phyloP scores from a whole-genome alignment of 2,329 filamentous ascomycete genomes.

The Pseudocercospora fijiensis region DNA sequence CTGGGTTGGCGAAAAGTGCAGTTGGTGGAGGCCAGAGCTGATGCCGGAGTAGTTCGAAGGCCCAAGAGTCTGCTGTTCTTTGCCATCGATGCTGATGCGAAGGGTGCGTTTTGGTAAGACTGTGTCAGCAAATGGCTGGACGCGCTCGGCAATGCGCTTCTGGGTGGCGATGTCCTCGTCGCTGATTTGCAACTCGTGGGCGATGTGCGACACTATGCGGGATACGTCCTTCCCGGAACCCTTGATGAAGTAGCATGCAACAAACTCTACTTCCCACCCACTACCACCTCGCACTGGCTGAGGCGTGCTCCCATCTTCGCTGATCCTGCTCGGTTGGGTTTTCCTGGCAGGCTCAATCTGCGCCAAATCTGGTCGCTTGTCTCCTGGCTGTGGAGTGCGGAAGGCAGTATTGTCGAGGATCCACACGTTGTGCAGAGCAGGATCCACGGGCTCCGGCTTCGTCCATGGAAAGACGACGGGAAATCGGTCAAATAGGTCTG shows the following conservation, averaged over 20 bases:
- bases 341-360: slow-evolving; percentile 23
- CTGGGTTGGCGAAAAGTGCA: slow-evolving; percentile 31
- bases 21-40: slow-evolving; percentile 32
- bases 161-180: slow-evolving; percentile 50
- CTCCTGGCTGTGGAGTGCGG: slow-evolving; percentile 43
- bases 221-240: slow-evolving; percentile 66
- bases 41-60: slow-evolving; percentile 38
- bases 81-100: slow-evolving; percentile 58
- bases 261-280: slow-evolving; percentile 77
- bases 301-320: slow-evolving; percentile 34
- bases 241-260: slow-evolving; percentile 76
- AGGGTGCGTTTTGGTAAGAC: slow-evolving; percentile 70
- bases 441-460: slow-evolving; percentile 49
- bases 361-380: slow-evolving; percentile 25
- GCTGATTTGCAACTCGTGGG: slow-evolving; percentile 65
- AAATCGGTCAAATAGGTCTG: slow-evolving; percentile 40
- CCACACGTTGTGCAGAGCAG: slow-evolving; percentile 74
- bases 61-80: slow-evolving; percentile 39
- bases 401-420: slow-evolving; percentile 87
- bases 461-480: slow-evolving; percentile 56
- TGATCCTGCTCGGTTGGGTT: slow-evolving; percentile 27
- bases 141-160: slow-evolving; percentile 65
- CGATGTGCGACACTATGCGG: slow-evolving; percentile 68
- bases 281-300: slow-evolving; percentile 32
- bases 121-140: slow-evolving; percentile 76